These are phyloP conservation scores for Sphaerosporella brunnea DNA, from an alignment of 495 filamentous ascomycete species.

Conservation along the genomic window DNA sequence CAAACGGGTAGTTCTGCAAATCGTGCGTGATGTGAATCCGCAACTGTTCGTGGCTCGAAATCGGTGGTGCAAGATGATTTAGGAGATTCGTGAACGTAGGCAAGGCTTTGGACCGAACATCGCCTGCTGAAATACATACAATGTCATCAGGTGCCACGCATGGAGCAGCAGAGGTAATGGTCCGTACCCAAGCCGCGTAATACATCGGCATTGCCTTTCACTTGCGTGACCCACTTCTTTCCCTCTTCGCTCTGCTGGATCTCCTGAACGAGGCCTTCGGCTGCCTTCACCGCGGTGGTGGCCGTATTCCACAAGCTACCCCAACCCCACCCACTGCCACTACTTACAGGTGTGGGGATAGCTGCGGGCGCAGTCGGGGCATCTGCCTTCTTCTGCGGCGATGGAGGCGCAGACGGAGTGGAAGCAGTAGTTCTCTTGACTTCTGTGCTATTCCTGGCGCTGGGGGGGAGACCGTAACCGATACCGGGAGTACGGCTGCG, in stretches of 20 bases:
- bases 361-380: background rate
- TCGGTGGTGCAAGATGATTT: conserved; percentile 86
- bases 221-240: conserved; percentile 85
- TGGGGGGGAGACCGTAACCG: conserved; percentile 20
- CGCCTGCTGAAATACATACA: conserved; percentile 72
- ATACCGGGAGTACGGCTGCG: conserved; percentile 20
- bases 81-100: conserved; percentile 91
- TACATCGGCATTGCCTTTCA: conserved; percentile 76
- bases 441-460: conserved; percentile 14
- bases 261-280: conserved; percentile 82
- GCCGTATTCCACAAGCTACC: conserved; percentile 61
- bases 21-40: conserved; percentile 97
- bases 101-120: conserved; percentile 71
- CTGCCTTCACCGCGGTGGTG: conserved; percentile 77
- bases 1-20: conserved; percentile 76
- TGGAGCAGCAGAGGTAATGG: background rate
- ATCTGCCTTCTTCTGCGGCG: conserved; percentile 36
- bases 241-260: conserved; percentile 94
- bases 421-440: conserved; percentile 20
- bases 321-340: conserved; percentile 66
- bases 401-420: conserved; percentile 33
- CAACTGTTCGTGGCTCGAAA: conserved; percentile 91
- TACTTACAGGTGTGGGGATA: background rate
- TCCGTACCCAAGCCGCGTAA: conserved; percentile 58
- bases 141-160: conserved; percentile 2